Evolutionary conservation across 805 yeast genomes (phyloP), one percentile per base, ranked within the genome.

Genomic region (Debaryomyces tyrocola): DNA sequence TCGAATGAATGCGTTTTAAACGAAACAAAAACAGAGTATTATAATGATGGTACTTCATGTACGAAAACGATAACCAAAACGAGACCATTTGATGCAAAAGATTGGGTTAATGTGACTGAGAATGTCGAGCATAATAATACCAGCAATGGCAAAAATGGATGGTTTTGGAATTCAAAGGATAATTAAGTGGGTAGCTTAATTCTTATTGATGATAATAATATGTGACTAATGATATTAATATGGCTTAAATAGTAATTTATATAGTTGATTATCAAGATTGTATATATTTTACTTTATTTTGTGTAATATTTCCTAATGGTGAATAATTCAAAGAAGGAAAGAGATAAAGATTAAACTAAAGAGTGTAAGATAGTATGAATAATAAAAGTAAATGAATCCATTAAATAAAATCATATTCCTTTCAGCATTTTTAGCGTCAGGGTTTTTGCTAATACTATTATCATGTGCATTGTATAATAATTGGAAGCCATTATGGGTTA

Each of bases 381-480:
- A 31, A 11, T 31, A 31, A 2, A 12, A 12, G 6, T 21, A 24
- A 20, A 73, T 72, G 77, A 71, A 73, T 57, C 77, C 78, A 41
- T 66, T 73, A 54, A 73, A 73, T 55, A 72, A 73, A 50, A 73
- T 73, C 54, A 73, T 73, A 52, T 73, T 73, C 57, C 64, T 73
- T 43, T 69, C 75, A 44, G 78, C 77, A 37, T 68, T 73, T 43
- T 59, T 73, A 33, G 78, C 78, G 7, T 63, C 74, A 15, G 78
- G 78, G 28, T 73, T 73, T 53, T 59, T 73, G 24, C 58, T 73
- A 35, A 73, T 73, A 37, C 55, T 73, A 35, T 64, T 73, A 48
- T 70, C 76, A 44, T 73, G 78, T 56, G 78, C 78, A 31, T 63
- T 73, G 43, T 73, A 63, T 59, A 64, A 66, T 51, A 73, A 71